Base-by-base conservation (phyloP, 371 early-diverging fungal genomes). In the Haplosporangium sp. region DNA sequence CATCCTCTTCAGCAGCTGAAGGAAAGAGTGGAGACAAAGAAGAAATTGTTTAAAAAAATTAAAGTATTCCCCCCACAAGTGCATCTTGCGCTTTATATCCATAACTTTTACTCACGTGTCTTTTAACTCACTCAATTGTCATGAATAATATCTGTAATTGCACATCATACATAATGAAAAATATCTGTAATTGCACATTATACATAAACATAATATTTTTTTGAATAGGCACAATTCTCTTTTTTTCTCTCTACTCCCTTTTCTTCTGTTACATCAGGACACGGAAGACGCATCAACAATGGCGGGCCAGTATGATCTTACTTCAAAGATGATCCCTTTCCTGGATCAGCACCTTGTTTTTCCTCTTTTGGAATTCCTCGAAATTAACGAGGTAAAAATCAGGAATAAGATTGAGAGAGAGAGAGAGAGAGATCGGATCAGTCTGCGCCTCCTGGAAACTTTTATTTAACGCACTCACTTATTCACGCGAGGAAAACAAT, bases 291-390 rank as follows among this genome's bases (percentile, higher is more conserved):
- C 60, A 55, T 42, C 10, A 27, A 59, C 50, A 67, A 90, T 88
- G 86, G 86, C 89, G 83, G 91, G 93, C 58, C 83, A 92, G 77
- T 89, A 94, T 88, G 97, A 97, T 85, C 87, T 96, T 83, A 96
- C 96, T 19, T 72, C 87, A 76, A 90, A 88, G 76, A 94, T 97
- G 92, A 91, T 94, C 69, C 91, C 92, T 42, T 94, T 91, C 87
- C 86, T 97, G 88, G 97, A 97, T 89, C 91, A 95, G 71, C 97
- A 97, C 85, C 91, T 97, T 77, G 93, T 94, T 64, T 92, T 93
- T 70, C 96, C 96, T 55, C 88, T 97, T 73, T 86, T 96, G 50
- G 94, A 96, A 82, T 96, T 96, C 83, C 86, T 96, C 71, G 87
- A 89, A 42, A 82, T 92, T 71, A 94, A 94, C 75, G 90, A 95